Conservation (phyloP, 768 basidiomycete genomes). For the Exidia glandulosa region DNA sequence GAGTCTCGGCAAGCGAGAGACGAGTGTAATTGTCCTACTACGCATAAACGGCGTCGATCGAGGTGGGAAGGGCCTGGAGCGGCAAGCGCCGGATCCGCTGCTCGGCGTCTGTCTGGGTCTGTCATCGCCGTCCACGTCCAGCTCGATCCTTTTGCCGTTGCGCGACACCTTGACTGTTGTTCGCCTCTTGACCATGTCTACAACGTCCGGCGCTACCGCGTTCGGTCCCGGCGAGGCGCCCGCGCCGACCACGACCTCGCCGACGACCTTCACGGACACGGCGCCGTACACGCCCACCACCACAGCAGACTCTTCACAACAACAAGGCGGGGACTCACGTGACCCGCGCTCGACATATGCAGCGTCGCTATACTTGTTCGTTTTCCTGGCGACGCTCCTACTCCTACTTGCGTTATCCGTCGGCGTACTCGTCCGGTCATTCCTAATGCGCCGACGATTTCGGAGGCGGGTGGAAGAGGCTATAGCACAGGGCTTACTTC, state of each 20-base stretch:
- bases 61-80: no score
- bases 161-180: no score
- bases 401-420: conserved; percentile 9
- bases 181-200: no score
- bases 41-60: no score
- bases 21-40: no score
- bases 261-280: neutral
- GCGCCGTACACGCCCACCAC: neutral
- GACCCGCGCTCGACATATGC: neutral
- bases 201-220: neutral
- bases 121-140: no score
- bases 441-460: conserved; percentile 12
- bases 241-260: neutral
- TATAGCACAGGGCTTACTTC: neutral
- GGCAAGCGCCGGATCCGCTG: no score
- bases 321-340: no score
- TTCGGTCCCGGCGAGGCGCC: neutral
- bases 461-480: conserved; percentile 7
- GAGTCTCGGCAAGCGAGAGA: no score
- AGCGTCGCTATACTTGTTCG: conserved; percentile 10
- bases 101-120: no score
- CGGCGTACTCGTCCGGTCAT: conserved; percentile 11
- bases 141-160: no score
- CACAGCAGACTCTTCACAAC: no score
- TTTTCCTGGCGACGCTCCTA: conserved; percentile 12